Evolutionary conservation across 2,329 filamentous ascomycete genomes (phyloP), one percentile per base, ranked within the genome.

Genomic region (Cryphonectria naterciae): DNA sequence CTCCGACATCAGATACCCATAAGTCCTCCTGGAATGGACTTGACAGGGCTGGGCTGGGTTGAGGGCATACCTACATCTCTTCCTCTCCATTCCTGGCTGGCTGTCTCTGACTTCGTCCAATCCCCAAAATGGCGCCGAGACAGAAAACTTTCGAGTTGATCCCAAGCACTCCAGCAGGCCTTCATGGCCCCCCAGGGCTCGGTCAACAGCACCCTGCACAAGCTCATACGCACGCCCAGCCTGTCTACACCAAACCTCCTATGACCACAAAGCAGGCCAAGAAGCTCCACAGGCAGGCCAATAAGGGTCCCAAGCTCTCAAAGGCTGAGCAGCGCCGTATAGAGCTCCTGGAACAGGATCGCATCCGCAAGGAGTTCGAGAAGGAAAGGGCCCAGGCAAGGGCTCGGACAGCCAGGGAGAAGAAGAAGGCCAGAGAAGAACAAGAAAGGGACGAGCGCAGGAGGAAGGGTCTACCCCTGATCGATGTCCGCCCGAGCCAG

Each of bases 401-500:
- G 70, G 88, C 88, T 1, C 83, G 82, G 68, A 77, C 81, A 11
- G 82, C 83, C 2, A 79, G 87, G 35, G 88, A 90, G 54, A 86
- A 84, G 78, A 89, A 88, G 77, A 85, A 83, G 71, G 85, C 83
- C 22, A 88, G 85, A 75, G 87, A 87, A 65, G 77, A 82, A 37
- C 82, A 82, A 10, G 84, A 85, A 70, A 80, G 79, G 61, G 83
- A 85, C n/a, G 83, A 81, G 67, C 87, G 84, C 79, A 86, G 80
- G 75, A 85, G 81, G 73, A 84, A 81, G 68, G 86, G 88, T 0
- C 70, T 88, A 70, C 88, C 88, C 19, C 78, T 89, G 5, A 81
- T 87, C n/a, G 82, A 81, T 17, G 85, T 88, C 5, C 82, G 84
- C 49, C 85, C 88, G 0, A 89, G 88, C 46, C 88, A 90, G 76